Conservation (phyloP, 2,329 filamentous ascomycete genomes). For the Curvularia sp. region DNA sequence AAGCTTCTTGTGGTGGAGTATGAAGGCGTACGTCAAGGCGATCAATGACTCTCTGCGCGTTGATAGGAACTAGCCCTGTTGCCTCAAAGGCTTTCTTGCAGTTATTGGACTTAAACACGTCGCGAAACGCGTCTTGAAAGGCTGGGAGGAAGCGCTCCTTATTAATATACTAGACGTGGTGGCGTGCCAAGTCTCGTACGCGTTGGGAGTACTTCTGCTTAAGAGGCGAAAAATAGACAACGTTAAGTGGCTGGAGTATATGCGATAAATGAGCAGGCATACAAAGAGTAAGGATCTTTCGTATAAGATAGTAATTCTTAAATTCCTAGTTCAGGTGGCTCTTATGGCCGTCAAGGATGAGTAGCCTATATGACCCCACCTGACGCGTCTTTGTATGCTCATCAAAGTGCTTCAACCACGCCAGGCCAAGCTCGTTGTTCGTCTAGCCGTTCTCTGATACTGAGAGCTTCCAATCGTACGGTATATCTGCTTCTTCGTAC, state of each 20-base stretch:
- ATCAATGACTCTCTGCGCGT: slow-evolving; percentile 39
- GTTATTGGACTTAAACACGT: slow-evolving; percentile 37
- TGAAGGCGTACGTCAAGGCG: slow-evolving; percentile 30
- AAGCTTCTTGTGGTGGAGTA: slow-evolving; percentile 9
- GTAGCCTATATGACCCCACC: slow-evolving; percentile 17
- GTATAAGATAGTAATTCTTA: not conserved
- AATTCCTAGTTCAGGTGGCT: slow-evolving; percentile 1
- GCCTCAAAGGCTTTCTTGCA: slow-evolving; percentile 34
- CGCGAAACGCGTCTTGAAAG: slow-evolving; percentile 28
- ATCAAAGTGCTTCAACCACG: slow-evolving; percentile 29
- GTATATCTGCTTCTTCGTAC: slow-evolving; percentile 5
- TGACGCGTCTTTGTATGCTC: slow-evolving; percentile 16
- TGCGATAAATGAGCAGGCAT: slow-evolving; percentile 7
- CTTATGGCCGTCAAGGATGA: slow-evolving; percentile 24
- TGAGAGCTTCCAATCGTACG: slow-evolving; percentile 15
- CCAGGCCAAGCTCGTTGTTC: slow-evolving; percentile 22
- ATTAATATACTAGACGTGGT: slow-evolving; percentile 43
- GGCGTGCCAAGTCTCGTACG: slow-evolving; percentile 34
- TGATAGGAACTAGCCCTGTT: slow-evolving; percentile 37
- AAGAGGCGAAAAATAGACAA: slow-evolving; percentile 29
- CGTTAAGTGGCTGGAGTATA: slow-evolving; percentile 27
- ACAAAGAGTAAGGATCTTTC: too few relatives aligned
- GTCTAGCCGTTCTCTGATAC: slow-evolving; percentile 22
- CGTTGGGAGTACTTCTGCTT: too few relatives aligned
- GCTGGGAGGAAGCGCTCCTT: slow-evolving; percentile 29